phyloP scores from a whole-genome alignment of 495 filamentous ascomycete genomes.

The Entonaema liquescens region DNA sequence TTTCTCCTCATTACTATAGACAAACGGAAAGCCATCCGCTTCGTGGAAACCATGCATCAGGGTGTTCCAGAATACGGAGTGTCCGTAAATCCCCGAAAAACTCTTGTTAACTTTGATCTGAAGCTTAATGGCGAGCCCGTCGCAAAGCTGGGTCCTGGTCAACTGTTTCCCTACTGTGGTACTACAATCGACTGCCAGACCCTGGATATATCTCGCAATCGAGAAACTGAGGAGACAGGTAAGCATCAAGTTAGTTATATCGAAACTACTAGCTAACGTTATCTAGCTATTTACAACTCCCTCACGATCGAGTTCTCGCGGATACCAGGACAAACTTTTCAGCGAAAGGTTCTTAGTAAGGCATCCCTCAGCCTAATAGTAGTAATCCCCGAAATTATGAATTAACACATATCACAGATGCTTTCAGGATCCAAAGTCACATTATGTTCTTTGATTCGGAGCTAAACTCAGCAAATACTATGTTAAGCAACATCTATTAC shows the following conservation, averaged over 20 bases:
- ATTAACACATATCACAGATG: constrained; percentile 47
- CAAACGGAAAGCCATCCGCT: constrained; percentile 67
- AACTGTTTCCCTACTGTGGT: constrained; percentile 88
- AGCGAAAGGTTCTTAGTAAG: constrained; percentile 78
- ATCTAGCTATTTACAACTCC: constrained; percentile 62
- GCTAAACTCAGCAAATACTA: constrained; percentile 74
- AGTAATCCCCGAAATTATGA: constrained; percentile 58
- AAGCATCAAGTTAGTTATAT: not conserved
- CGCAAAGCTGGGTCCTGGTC: constrained; percentile 55
- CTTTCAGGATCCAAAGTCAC: constrained; percentile 87
- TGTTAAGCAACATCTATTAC: constrained; percentile 76
- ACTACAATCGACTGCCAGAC: constrained; percentile 76
- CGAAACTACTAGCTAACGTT: constrained; percentile 23
- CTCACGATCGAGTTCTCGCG: constrained; percentile 79
- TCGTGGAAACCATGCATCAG: constrained; percentile 79
- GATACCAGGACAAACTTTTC: constrained; percentile 75
- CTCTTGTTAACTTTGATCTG: constrained; percentile 85
- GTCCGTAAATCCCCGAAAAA: constrained; percentile 77
- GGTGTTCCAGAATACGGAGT: constrained; percentile 85
- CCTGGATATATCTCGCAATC: constrained; percentile 67
- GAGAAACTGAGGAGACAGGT: constrained; percentile 43
- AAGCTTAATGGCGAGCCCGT: constrained; percentile 64
- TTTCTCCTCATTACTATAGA: constrained; percentile 87
- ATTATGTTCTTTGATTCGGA: constrained; percentile 88
- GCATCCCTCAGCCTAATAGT: constrained; percentile 48